phyloP scores from a whole-genome alignment of 371 early-diverging fungal genomes.

The Mucor velutinosus region DNA sequence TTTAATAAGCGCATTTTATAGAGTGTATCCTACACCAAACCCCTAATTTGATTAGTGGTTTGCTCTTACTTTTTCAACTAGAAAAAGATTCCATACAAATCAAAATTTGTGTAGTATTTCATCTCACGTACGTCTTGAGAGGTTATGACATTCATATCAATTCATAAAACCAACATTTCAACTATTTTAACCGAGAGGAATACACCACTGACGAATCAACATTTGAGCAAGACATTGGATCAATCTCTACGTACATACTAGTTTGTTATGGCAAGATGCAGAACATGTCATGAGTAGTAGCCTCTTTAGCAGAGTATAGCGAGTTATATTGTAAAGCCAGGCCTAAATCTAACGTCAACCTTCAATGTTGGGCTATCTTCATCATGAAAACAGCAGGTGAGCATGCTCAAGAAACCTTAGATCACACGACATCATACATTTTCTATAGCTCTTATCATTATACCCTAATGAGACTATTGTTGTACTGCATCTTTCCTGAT shows the following conservation, averaged over 20 bases:
- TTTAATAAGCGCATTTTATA: background rate
- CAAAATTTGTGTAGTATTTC: background rate
- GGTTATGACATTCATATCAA: no score
- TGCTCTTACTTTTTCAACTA: background rate
- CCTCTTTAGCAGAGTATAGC: background rate
- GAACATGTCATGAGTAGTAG: no score
- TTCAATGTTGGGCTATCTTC: background rate
- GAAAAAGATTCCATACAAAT: background rate
- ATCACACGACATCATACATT: background rate
- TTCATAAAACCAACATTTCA: no score
- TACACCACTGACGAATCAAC: no score
- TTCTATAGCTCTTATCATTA: background rate
- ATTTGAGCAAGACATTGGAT: no score
- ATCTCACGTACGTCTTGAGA: no score
- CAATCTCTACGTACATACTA: no score
- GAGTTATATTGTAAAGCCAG: background rate
- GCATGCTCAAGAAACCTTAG: background rate
- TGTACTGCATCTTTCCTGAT: background rate
- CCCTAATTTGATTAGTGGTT: background rate
- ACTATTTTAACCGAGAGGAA: no score
- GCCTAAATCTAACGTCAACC: background rate
- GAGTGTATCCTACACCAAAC: background rate
- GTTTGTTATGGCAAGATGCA: no score
- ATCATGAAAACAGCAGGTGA: background rate
- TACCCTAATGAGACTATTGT: background rate